Percentiles rank a stretch among this genome's conserved stretches.
Evolutionary conservation across 345 rosid species (phyloP).

Genomic region (Triadica sebifera): DNA sequence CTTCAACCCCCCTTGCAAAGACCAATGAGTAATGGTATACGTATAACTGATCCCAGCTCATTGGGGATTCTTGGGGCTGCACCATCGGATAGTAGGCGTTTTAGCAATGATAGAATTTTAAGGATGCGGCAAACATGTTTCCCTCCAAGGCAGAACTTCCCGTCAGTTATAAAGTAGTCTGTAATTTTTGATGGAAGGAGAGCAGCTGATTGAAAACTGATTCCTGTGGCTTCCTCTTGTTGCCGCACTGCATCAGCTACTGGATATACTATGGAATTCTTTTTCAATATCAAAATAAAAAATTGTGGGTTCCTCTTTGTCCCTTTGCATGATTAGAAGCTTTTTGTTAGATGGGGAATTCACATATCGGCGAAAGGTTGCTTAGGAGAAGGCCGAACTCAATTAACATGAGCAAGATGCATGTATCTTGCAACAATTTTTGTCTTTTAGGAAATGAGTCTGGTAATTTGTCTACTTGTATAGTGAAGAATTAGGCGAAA

Average conservation of each 20-base stretch:
- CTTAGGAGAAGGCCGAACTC: conserved; percentile 26
- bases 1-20: conserved; percentile 48
- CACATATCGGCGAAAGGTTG: conserved; percentile 21
- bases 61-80: conserved; percentile 95
- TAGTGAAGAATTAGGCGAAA: conserved; percentile 37
- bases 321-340: conserved; percentile 26
- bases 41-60: conserved; percentile 60
- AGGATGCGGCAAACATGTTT: conserved; percentile 63
- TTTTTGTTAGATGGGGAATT: conserved; percentile 20
- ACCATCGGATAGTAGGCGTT: conserved; percentile 60
- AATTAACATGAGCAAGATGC: conserved; percentile 35
- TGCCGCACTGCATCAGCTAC: conserved; percentile 23
- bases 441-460: conserved; percentile 28
- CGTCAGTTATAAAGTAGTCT: conserved; percentile 43
- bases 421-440: conserved; percentile 27
- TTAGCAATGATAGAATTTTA: conserved; percentile 49
- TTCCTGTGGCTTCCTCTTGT: conserved; percentile 23
- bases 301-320: conserved; percentile 18
- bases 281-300: conserved; percentile 35
- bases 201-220: conserved; percentile 22
- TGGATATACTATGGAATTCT: conserved; percentile 36
- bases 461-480: conserved; percentile 52
- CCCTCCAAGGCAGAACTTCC: conserved; percentile 55
- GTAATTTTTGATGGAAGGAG: conserved; percentile 9
- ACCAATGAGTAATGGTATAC: conserved; percentile 38